phyloP scores from a whole-genome alignment of 164 flowering plant genomes.

The Stephania cephalantha region DNA sequence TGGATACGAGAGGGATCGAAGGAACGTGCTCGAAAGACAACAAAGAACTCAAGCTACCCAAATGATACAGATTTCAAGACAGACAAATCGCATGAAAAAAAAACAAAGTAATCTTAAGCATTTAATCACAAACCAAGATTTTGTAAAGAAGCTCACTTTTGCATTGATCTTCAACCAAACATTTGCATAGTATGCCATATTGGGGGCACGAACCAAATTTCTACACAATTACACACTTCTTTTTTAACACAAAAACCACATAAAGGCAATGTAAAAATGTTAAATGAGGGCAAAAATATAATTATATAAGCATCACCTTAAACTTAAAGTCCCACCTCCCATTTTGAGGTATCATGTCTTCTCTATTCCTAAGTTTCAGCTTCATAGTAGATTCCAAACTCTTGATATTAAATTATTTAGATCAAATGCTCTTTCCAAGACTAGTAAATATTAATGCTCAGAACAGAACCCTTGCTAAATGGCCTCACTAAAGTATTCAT shows the following conservation, averaged over 20 bases:
- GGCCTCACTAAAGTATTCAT: too few relatives aligned
- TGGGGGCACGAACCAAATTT: constrained; percentile 45
- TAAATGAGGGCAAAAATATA: too few relatives aligned
- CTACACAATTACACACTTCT: constrained; percentile 24
- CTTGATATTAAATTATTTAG: too few relatives aligned
- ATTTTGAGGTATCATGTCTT: constrained; percentile 56
- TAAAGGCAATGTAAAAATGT: not conserved
- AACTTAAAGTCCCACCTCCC: constrained; percentile 88
- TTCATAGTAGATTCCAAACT: constrained; percentile 30
- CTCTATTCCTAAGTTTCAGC: constrained; percentile 76
- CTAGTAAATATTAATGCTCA: too few relatives aligned
- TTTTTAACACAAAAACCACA: too few relatives aligned
- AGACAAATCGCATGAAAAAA: not conserved
- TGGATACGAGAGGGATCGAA: constrained; percentile 51
- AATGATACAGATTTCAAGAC: constrained; percentile 31
- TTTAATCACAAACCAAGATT: constrained; percentile 11
- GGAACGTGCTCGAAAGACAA: constrained; percentile 47
- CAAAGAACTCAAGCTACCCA: constrained; percentile 77
- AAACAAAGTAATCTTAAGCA: not conserved
- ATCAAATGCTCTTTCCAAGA: too few relatives aligned
- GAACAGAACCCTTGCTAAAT: too few relatives aligned
- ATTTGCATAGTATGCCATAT: constrained; percentile 50
- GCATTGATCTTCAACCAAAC: constrained; percentile 43
- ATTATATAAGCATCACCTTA: constrained; percentile 45
- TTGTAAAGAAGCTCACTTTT: constrained; percentile 51